Evolutionary conservation across 2,329 filamentous ascomycete species (phyloP), one percentile per base, ranked within the genome.

Genomic region (Sarocladium kiliense): DNA sequence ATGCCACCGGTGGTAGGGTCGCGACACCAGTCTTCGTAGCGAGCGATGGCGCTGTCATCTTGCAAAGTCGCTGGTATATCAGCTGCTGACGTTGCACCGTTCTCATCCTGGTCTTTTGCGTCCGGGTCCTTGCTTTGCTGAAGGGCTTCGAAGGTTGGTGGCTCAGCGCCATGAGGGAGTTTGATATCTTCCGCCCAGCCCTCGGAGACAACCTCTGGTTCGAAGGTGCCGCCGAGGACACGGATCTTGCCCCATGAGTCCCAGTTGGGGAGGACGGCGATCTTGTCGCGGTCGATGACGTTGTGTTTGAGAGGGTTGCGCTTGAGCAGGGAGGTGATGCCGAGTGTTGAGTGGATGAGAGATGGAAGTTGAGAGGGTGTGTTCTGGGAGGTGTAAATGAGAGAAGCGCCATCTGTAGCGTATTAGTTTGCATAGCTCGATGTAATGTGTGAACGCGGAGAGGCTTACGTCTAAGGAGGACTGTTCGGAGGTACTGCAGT

Each of bases 241-340:
- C 93, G 82, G 58, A 99, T 97, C 73, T 97, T 99, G 57, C 91
- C 92, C 89, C 91, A 97, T 0, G 92, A 97, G 71, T 99, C 94
- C 94, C 94, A 99, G 69, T 97, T 97, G 16, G 92, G 88, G 1
- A 93, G 93, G 1, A 99, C 89, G 4, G 97, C 79, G 55, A 99
- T 92, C 77, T 95, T 95, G 70, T 96, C 92, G 57, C 93, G 82
- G 72, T 94, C 94, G 61, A 95, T 94, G 58, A 95, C 89, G 64
- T 96, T 96, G 68, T 92, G 88, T 72, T 91, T 94, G 23, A 95
- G 78, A 23, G 87, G 84, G 65, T 90, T 82, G 59, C 86, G 83
- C 70, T 90, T 90, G 18, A 95, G 76, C 19, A 94, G 79, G 21
- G 89, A 95, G 58, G 89, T 90, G 68, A 96, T 92, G 54, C 89